Evolutionary conservation across 768 basidiomycete genomes (phyloP).

Genomic region (Mycena crocata): DNA sequence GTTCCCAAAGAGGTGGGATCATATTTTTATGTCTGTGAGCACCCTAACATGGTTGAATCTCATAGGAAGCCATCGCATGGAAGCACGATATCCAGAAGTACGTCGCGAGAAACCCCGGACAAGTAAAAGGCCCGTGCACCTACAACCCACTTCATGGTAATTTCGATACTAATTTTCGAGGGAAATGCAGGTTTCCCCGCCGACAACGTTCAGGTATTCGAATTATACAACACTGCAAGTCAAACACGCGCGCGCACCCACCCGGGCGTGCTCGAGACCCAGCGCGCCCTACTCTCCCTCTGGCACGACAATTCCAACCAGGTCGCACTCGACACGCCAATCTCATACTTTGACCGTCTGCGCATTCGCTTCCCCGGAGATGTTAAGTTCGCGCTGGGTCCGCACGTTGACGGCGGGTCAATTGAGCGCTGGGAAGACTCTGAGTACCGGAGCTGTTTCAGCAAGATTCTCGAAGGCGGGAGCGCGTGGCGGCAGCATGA

Average conservation of each 20-base stretch:
- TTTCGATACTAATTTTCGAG: too few relatives aligned
- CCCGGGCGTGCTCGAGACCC: conserved; percentile 65
- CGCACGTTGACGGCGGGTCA: conserved; percentile 67
- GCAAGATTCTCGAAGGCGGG: conserved; percentile 57
- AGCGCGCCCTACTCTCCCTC: conserved; percentile 66
- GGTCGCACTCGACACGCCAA: conserved; percentile 64
- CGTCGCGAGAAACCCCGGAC: conserved; percentile 54
- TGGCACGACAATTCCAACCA: conserved; percentile 63
- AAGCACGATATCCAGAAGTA: conserved; percentile 67
- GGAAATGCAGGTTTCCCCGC: conserved; percentile 79
- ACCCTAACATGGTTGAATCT: conserved; percentile 18
- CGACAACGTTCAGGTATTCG: conserved; percentile 77
- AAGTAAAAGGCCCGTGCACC: neutral
- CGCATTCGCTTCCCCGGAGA: conserved; percentile 82
- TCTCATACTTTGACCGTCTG: conserved; percentile 82
- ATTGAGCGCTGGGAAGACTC: conserved; percentile 70
- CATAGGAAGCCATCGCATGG: conserved; percentile 73
- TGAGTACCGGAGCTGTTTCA: conserved; percentile 52
- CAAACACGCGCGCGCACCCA: conserved; percentile 79
- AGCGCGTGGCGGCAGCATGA: conserved; percentile 60
- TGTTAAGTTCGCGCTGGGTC: conserved; percentile 71
- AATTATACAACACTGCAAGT: conserved; percentile 74
- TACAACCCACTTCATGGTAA: neutral
- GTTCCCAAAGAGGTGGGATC: conserved; percentile 61
- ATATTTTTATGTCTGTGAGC: neutral